phyloP scores from a whole-genome alignment of 2,329 filamentous ascomycete species.

The Elsinoe batatas region DNA sequence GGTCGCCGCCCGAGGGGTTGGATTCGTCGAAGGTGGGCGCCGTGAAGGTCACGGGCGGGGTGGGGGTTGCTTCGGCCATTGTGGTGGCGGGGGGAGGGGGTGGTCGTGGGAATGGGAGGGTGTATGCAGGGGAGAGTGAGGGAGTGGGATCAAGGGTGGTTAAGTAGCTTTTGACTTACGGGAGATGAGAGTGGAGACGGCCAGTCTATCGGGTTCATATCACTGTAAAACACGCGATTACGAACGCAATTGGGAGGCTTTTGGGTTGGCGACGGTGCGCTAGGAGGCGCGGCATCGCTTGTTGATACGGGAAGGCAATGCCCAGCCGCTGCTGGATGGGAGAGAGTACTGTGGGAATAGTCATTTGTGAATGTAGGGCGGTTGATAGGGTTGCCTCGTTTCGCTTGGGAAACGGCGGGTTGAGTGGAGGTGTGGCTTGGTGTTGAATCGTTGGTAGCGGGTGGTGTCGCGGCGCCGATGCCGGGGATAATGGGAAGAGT shows the following conservation, averaged over 20 bases:
- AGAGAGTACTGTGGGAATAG: not conserved
- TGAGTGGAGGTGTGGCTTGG: constrained; percentile 7
- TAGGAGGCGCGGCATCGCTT: constrained; percentile 10
- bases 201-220: not conserved
- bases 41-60: constrained; percentile 6
- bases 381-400: not conserved
- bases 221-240: constrained; percentile 1
- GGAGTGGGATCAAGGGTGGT: not conserved
- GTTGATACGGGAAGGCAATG: not conserved
- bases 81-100: not conserved
- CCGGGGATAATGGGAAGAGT: not conserved
- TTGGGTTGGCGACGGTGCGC: not conserved
- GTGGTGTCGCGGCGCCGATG: not conserved
- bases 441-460: constrained; percentile 3
- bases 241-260: not conserved
- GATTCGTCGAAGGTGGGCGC: constrained; percentile 31
- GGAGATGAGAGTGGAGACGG: not conserved
- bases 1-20: constrained; percentile 46
- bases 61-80: constrained; percentile 6
- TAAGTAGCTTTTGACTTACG: not conserved
- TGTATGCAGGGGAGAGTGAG: not conserved
- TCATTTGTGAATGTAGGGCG: not conserved
- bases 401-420: constrained; percentile 8
- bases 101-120: not conserved
- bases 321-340: not conserved